These are phyloP conservation scores for Calocera viscosa DNA, from an alignment of 768 basidiomycete genomes.

Conservation along the genomic window DNA sequence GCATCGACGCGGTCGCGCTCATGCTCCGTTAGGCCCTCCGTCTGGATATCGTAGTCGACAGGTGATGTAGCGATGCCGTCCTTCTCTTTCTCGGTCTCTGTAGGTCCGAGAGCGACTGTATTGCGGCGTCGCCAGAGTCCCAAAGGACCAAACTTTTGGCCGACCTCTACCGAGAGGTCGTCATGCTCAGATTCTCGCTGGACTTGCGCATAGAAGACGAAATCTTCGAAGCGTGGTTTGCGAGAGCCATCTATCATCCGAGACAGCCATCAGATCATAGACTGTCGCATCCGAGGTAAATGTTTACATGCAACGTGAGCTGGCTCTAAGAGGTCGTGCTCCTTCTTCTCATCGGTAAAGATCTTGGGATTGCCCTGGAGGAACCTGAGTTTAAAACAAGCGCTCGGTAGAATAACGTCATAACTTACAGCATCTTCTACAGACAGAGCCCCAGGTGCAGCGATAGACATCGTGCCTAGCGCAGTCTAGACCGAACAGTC, in stretches of 20 bases:
- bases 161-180: background rate
- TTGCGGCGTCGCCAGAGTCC: background rate
- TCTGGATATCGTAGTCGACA: background rate
- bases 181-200: constrained; percentile 11
- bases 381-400: background rate
- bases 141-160: background rate
- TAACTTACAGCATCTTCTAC: background rate
- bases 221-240: constrained; percentile 12
- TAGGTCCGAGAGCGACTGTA: background rate
- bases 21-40: constrained; percentile 10
- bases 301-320: background rate
- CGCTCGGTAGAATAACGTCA: background rate
- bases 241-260: background rate
- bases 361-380: background rate
- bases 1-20: constrained; percentile 13
- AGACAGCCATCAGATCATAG: too few relatives aligned
- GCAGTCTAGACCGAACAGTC: background rate
- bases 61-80: background rate
- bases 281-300: too few relatives aligned
- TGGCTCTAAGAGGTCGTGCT: background rate
- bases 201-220: constrained; percentile 8
- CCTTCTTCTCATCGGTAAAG: constrained; percentile 6
- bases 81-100: background rate
- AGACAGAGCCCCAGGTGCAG: background rate
- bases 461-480: constrained; percentile 2